These are phyloP conservation scores for Solanum clarkiae DNA, from an alignment of 257 asterid species.

Conservation along the genomic window DNA sequence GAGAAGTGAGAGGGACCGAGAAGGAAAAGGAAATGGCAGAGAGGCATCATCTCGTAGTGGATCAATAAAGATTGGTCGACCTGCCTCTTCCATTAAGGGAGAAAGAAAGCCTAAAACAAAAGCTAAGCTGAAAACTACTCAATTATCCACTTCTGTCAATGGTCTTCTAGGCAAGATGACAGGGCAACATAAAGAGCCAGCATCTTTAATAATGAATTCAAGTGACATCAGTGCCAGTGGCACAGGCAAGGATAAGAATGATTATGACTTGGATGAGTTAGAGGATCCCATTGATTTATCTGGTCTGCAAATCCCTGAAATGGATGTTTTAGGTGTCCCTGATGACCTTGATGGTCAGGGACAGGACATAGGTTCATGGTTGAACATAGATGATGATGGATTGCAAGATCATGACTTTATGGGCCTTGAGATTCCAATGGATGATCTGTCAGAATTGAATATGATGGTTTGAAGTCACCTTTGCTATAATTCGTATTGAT, in stretches of 20 bases:
- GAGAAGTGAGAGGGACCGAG: slow-evolving; percentile 73
- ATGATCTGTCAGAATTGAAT: slow-evolving; percentile 69
- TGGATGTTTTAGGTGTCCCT: slow-evolving; percentile 60
- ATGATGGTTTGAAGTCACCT: slow-evolving; percentile 62
- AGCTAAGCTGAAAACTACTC: slow-evolving; percentile 68
- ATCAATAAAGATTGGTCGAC: slow-evolving; percentile 52
- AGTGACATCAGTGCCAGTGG: slow-evolving; percentile 36
- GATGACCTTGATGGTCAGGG: slow-evolving; percentile 72
- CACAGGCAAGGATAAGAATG: slow-evolving; percentile 26
- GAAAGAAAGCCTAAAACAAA: slow-evolving; percentile 77
- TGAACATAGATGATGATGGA: slow-evolving; percentile 65
- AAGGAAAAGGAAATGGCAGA: slow-evolving; percentile 69
- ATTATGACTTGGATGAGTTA: slow-evolving; percentile 39
- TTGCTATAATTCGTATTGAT: slow-evolving; percentile 43
- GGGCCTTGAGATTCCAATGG: slow-evolving; percentile 88
- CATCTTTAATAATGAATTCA: slow-evolving; percentile 30
- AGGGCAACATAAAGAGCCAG: slow-evolving; percentile 40
- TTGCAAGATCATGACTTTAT: slow-evolving; percentile 61
- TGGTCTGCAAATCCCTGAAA: slow-evolving; percentile 74
- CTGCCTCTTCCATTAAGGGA: slow-evolving; percentile 48
- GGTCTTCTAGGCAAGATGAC: slow-evolving; percentile 59
- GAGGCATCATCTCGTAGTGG: slow-evolving; percentile 51
- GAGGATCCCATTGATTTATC: slow-evolving; percentile 92
- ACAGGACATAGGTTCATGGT: slow-evolving; percentile 84
- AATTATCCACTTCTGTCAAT: slow-evolving; percentile 61